phyloP scores from a whole-genome alignment of 2,329 filamentous ascomycete genomes.

The Calonectria hongkongensis region DNA sequence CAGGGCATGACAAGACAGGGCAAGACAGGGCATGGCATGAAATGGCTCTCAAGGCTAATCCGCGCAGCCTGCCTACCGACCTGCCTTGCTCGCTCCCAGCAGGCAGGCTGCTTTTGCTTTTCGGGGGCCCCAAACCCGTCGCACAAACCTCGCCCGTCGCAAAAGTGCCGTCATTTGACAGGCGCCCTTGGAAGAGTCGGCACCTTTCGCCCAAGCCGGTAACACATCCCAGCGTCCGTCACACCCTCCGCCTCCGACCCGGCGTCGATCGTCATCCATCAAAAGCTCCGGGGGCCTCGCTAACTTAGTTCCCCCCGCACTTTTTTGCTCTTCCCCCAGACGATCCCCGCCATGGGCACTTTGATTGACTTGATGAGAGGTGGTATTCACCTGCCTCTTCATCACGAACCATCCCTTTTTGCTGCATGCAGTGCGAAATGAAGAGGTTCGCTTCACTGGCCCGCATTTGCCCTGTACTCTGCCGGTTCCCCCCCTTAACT shows the following conservation, averaged over 20 bases:
- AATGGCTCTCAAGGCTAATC: background rate
- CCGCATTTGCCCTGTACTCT: background rate
- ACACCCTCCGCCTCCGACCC: slow-evolving; percentile 33
- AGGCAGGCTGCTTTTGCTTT: background rate
- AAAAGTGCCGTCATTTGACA: slow-evolving; percentile 23
- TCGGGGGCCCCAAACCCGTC: background rate
- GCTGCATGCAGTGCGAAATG: background rate
- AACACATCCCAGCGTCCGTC: background rate
- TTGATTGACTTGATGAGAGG: background rate
- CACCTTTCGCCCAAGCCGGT: slow-evolving; percentile 16
- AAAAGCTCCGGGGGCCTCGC: slow-evolving; percentile 15
- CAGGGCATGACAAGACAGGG: too few relatives aligned
- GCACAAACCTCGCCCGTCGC: slow-evolving; percentile 4
- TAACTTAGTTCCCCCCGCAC: slow-evolving; percentile 10
- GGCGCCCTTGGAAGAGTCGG: slow-evolving; percentile 8
- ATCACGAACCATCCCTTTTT: slow-evolving; percentile 1
- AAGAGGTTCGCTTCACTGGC: too few relatives aligned
- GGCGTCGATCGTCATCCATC: slow-evolving; percentile 35
- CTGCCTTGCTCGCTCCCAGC: background rate
- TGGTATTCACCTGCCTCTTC: background rate
- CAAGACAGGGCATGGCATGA: too few relatives aligned
- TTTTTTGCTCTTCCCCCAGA: slow-evolving; percentile 18
- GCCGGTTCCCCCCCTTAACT: too few relatives aligned
- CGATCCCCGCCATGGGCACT: slow-evolving; percentile 19
- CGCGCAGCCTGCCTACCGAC: background rate